phyloP scores from a whole-genome alignment of 2,329 filamentous ascomycete species.

The Diaporthe sp. region DNA sequence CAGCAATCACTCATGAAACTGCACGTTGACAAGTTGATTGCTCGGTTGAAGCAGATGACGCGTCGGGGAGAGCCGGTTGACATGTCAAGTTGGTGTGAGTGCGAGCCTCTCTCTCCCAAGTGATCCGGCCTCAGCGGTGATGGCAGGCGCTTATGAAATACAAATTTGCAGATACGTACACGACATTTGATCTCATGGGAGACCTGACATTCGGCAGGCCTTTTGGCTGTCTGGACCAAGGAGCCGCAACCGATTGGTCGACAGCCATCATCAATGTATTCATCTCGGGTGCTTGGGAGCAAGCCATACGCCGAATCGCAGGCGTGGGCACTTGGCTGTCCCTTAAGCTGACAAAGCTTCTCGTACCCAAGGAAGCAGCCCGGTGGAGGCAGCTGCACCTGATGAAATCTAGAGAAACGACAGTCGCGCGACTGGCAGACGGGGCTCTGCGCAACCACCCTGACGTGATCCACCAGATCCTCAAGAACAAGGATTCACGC shows the following conservation, averaged over 20 bases:
- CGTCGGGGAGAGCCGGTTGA: conserved; percentile 38
- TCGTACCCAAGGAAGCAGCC: conserved; percentile 40
- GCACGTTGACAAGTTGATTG: conserved; percentile 44
- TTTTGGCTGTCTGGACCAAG: conserved; percentile 61
- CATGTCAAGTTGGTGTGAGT: conserved; percentile 45
- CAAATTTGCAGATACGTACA: conserved; percentile 36
- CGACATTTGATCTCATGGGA: conserved; percentile 67
- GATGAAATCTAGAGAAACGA: conserved; percentile 35
- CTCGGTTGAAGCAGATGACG: conserved; percentile 34
- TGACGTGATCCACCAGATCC: conserved; percentile 43
- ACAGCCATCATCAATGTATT: conserved; percentile 55
- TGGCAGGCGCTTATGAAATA: conserved; percentile 38
- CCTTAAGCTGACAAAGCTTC: conserved; percentile 41
- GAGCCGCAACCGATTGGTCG: conserved; percentile 62
- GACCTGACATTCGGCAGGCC: conserved; percentile 63
- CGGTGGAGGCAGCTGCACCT: conserved; percentile 9
- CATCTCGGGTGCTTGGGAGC: conserved; percentile 43
- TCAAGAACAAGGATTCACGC: conserved; percentile 40
- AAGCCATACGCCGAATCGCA: conserved; percentile 44
- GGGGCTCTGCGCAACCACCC: conserved; percentile 35
- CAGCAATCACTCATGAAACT: conserved; percentile 43
- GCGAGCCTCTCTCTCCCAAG: background rate
- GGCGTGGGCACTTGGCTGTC: conserved; percentile 44
- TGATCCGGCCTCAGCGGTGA: too few species aligned
- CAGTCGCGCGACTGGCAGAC: conserved; percentile 31